These are phyloP conservation scores for Sphaerobolus stellatus DNA, from an alignment of 1,284 basidiomycete genomes.

Conservation along the genomic window DNA sequence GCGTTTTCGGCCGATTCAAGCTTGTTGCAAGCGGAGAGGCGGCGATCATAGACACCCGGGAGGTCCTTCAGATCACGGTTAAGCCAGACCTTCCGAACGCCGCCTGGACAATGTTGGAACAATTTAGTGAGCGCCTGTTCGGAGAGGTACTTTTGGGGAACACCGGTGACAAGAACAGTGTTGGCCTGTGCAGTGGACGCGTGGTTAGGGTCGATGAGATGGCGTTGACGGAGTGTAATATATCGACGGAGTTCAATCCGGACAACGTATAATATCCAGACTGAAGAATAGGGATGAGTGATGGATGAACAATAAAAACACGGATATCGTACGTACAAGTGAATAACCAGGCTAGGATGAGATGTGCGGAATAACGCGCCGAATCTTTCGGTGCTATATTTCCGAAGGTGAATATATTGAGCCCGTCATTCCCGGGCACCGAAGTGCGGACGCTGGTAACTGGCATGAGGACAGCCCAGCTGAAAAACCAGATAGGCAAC, in stretches of 20 bases:
- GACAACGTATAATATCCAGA: conserved; percentile 85
- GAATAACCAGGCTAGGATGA: conserved; percentile 71
- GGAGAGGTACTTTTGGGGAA: conserved; percentile 77
- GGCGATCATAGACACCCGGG: conserved; percentile 80
- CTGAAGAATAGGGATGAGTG: conserved; percentile 34
- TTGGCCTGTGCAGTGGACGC: conserved; percentile 76
- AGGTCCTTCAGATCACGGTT: conserved; percentile 84
- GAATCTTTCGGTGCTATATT: conserved; percentile 60
- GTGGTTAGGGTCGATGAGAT: conserved; percentile 77
- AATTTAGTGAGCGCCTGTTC: conserved; percentile 63
- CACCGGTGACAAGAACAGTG: conserved; percentile 86
- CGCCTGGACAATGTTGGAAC: conserved; percentile 80
- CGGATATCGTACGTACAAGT: conserved; percentile 60
- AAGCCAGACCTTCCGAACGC: conserved; percentile 88
- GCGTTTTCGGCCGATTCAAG: conserved; percentile 85
- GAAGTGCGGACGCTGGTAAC: conserved; percentile 58
- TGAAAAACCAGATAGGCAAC: conserved; percentile 78
- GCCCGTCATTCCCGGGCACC: conserved; percentile 50
- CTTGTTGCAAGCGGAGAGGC: conserved; percentile 69
- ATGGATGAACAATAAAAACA: conserved; percentile 4
- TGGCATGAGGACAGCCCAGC: conserved; percentile 72
- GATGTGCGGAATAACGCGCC: conserved; percentile 70
- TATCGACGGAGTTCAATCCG: conserved; percentile 80
- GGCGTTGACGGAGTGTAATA: conserved; percentile 78
- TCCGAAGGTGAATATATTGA: conserved; percentile 81